These are phyloP conservation scores for Euclidium syriacum DNA, from an alignment of 345 rosid genomes.

Conservation along the genomic window DNA sequence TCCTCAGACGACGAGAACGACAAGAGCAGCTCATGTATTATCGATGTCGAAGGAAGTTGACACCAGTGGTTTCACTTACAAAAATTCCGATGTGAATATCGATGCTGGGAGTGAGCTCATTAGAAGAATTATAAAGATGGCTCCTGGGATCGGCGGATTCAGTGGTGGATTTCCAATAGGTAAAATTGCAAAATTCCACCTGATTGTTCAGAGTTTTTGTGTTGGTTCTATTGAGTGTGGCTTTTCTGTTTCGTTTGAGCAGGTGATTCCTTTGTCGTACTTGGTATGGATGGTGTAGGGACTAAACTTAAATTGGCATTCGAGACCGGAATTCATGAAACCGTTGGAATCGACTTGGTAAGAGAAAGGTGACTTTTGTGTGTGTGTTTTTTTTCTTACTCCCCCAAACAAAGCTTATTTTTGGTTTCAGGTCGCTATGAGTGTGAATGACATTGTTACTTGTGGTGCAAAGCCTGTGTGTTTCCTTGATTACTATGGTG, in stretches of 20 bases:
- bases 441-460: slow-evolving; percentile 93
- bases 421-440: slow-evolving; percentile 77
- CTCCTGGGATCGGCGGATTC: slow-evolving; percentile 90
- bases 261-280: slow-evolving; percentile 90
- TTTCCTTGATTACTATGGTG: slow-evolving; percentile 94
- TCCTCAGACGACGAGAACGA: slow-evolving; percentile 14
- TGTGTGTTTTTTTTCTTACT: too few species aligned
- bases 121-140: slow-evolving; percentile 76
- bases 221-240: not conserved
- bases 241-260: slow-evolving; percentile 17
- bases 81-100: slow-evolving; percentile 84
- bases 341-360: slow-evolving; percentile 94
- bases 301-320: slow-evolving; percentile 93
- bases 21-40: not conserved
- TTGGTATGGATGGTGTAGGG: slow-evolving; percentile 99
- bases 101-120: slow-evolving; percentile 94
- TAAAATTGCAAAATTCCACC: not conserved
- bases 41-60: slow-evolving; percentile 29
- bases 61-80: slow-evolving; percentile 51
- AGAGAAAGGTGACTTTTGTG: not conserved
- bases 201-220: too few species aligned
- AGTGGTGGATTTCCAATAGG: slow-evolving; percentile 72
- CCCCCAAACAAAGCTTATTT: not conserved
- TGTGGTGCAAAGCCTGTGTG: slow-evolving; percentile 92
- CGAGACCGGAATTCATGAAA: slow-evolving; percentile 84